Conservation (phyloP, 495 filamentous ascomycete genomes). For the Pyrenula aspistea region DNA sequence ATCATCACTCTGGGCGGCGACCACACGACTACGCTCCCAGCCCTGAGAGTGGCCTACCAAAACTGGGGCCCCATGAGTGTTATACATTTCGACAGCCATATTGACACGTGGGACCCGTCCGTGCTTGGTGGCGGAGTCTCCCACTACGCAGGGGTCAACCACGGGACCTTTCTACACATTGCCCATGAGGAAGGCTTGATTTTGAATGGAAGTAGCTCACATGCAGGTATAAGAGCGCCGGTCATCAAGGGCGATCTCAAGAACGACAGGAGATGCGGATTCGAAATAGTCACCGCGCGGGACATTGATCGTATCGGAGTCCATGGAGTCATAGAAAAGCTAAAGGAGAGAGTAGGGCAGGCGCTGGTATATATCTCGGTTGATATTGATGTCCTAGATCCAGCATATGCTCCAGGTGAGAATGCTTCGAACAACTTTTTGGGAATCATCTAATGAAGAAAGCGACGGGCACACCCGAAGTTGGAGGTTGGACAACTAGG, state of each 20-base stretch:
- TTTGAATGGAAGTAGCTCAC: slow-evolving; percentile 27
- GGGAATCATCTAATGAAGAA: too few relatives aligned
- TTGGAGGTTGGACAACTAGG: slow-evolving; percentile 20
- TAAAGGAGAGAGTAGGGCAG: slow-evolving; percentile 28
- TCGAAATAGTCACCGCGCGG: slow-evolving; percentile 33
- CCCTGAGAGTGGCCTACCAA: slow-evolving; percentile 29
- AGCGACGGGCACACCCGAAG: slow-evolving; percentile 19
- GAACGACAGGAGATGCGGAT: slow-evolving; percentile 37
- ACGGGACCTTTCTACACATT: slow-evolving; percentile 40
- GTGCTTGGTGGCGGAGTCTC: slow-evolving; percentile 35
- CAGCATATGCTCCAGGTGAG: slow-evolving; percentile 36
- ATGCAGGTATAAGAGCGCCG: slow-evolving; percentile 38
- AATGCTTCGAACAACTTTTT: neutral
- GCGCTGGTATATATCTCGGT: slow-evolving; percentile 24
- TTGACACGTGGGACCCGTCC: slow-evolving; percentile 39
- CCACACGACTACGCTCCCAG: slow-evolving; percentile 38
- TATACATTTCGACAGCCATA: slow-evolving; percentile 42
- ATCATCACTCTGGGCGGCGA: slow-evolving; percentile 40
- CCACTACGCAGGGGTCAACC: slow-evolving; percentile 41
- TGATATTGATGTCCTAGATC: slow-evolving; percentile 43
- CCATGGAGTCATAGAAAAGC: slow-evolving; percentile 24
- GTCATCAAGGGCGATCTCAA: slow-evolving; percentile 30
- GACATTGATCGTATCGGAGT: slow-evolving; percentile 38
- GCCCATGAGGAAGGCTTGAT: slow-evolving; percentile 41
- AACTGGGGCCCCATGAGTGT: slow-evolving; percentile 35